Conservation (phyloP, 2,329 filamentous ascomycete genomes). For the Ophiostoma tasmaniense region DNA sequence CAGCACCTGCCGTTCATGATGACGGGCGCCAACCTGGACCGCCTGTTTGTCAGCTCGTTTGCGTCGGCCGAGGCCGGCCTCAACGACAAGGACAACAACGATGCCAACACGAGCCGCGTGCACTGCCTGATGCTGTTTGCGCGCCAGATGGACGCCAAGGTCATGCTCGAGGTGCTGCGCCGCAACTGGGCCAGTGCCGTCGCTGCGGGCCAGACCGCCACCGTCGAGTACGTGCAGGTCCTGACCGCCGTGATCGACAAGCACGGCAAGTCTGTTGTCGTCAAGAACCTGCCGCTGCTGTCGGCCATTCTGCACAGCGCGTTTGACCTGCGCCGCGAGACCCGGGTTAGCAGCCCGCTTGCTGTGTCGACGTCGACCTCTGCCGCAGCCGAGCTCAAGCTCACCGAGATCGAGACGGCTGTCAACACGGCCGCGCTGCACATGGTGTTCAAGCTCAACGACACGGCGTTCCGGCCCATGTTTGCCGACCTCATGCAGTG, state of each 20-base stretch:
- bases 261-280: slow-evolving; percentile 68
- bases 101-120: slow-evolving; percentile 55
- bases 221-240: slow-evolving; percentile 60
- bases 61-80: slow-evolving; percentile 57
- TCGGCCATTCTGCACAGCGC: slow-evolving; percentile 53
- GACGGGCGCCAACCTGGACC: slow-evolving; percentile 63
- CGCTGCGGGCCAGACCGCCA: slow-evolving; percentile 52
- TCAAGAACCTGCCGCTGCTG: slow-evolving; percentile 64
- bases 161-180: slow-evolving; percentile 65
- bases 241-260: slow-evolving; percentile 65
- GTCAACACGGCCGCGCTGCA: slow-evolving; percentile 67
- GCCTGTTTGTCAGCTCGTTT: slow-evolving; percentile 63
- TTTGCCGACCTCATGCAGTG: slow-evolving; percentile 83
- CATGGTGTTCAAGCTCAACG: slow-evolving; percentile 95
- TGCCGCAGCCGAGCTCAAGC: neutral
- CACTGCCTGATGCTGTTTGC: slow-evolving; percentile 68
- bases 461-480: slow-evolving; percentile 83
- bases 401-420: slow-evolving; percentile 53
- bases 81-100: slow-evolving; percentile 47
- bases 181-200: slow-evolving; percentile 63
- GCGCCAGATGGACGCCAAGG: slow-evolving; percentile 66
- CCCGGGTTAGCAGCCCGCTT: slow-evolving; percentile 19
- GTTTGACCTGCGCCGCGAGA: slow-evolving; percentile 56
- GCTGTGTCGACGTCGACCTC: neutral
- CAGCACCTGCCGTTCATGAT: slow-evolving; percentile 87